phyloP scores from a whole-genome alignment of 2,329 filamentous ascomycete genomes.

The Achaetomium macrosporum region DNA sequence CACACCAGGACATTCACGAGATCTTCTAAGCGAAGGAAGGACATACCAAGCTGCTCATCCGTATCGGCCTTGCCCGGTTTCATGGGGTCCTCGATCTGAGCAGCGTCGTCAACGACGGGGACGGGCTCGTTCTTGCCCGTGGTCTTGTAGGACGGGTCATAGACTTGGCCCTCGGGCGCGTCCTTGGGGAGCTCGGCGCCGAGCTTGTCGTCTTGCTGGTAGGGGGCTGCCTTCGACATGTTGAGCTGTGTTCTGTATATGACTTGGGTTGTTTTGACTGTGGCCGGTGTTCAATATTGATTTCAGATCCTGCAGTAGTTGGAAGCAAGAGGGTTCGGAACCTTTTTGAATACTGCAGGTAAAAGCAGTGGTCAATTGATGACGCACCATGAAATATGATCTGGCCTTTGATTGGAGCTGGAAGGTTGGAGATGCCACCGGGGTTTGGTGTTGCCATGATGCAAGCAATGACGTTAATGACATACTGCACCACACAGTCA shows the following conservation, averaged over 20 bases:
- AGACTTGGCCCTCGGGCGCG: constrained; percentile 13
- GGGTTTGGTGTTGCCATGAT: not conserved
- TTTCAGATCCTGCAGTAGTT: no score
- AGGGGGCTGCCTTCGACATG: constrained; percentile 18
- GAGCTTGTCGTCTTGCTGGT: constrained; percentile 14
- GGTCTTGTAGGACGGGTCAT: constrained; percentile 20
- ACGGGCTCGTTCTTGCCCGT: constrained; percentile 7
- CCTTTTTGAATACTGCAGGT: no score
- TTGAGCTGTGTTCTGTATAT: not conserved
- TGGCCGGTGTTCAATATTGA: no score
- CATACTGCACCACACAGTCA: not conserved
- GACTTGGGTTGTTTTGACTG: not conserved
- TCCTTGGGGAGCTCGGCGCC: constrained; percentile 13
- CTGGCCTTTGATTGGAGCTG: no score
- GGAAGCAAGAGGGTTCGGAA: no score
- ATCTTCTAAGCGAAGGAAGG: not conserved
- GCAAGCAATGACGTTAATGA: not conserved
- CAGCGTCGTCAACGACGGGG: constrained; percentile 19
- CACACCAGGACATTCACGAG: not conserved
- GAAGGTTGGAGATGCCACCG: not conserved
- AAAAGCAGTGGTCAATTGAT: no score
- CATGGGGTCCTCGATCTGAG: constrained; percentile 13
- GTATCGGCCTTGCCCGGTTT: constrained; percentile 9
- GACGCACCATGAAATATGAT: no score
- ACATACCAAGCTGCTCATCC: constrained; percentile 17